Percentiles rank a stretch among this genome's conserved stretches.
These are phyloP conservation scores for Suillus cothurnatus DNA, from an alignment of 768 basidiomycete species.

Conservation along the genomic window DNA sequence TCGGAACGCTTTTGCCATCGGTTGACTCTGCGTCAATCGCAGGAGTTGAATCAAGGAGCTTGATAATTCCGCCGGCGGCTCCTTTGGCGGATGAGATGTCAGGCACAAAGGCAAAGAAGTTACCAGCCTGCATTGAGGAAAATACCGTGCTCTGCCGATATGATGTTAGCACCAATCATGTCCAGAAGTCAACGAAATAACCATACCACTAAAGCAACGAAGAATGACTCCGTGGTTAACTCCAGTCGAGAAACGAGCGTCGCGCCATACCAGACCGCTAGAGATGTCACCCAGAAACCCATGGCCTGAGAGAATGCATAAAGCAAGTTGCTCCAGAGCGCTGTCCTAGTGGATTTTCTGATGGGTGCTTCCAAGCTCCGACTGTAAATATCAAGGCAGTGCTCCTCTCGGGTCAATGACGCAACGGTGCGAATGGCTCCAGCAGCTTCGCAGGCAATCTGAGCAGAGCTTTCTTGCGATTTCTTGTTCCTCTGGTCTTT, in stretches of 20 bases:
- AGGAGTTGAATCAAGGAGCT: slow-evolving; percentile 69
- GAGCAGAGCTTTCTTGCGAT: slow-evolving; percentile 78
- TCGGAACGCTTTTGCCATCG: slow-evolving; percentile 57
- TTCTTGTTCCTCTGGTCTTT: slow-evolving; percentile 84
- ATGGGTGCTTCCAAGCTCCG: slow-evolving; percentile 73
- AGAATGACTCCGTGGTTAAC: slow-evolving; percentile 67
- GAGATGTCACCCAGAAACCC: slow-evolving; percentile 78
- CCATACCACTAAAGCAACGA: slow-evolving; percentile 78
- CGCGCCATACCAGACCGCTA: slow-evolving; percentile 82
- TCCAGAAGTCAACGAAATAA: not conserved
- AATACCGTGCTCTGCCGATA: slow-evolving; percentile 63
- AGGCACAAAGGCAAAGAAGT: slow-evolving; percentile 82
- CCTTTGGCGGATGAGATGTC: slow-evolving; percentile 85
- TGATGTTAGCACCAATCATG: not conserved
- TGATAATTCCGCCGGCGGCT: slow-evolving; percentile 74
- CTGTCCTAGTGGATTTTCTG: slow-evolving; percentile 57
- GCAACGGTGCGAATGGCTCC: slow-evolving; percentile 91
- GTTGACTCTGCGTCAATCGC: slow-evolving; percentile 80
- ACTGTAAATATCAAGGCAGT: slow-evolving; percentile 69
- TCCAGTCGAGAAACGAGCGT: slow-evolving; percentile 56
- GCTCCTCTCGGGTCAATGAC: slow-evolving; percentile 81
- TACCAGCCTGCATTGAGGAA: slow-evolving; percentile 85
- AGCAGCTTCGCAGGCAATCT: slow-evolving; percentile 92
- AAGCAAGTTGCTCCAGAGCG: slow-evolving; percentile 63
- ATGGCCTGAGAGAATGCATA: slow-evolving; percentile 77